Evolutionary conservation across 164 flowering plant genomes (phyloP), one percentile per base, ranked within the genome.

Genomic region (Sedum album): DNA sequence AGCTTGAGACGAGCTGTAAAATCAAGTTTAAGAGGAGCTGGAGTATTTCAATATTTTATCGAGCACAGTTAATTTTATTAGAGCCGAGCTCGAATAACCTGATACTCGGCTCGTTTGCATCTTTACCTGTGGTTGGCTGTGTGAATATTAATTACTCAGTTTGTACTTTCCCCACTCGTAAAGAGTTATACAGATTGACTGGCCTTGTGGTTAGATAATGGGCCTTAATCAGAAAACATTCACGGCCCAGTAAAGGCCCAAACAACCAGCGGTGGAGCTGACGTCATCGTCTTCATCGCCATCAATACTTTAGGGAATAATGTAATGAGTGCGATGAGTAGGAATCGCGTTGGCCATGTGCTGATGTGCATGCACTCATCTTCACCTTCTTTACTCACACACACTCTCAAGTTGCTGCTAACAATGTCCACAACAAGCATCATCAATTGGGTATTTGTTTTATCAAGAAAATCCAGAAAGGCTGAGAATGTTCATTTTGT

Each of bases 281-380:
- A 55, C 31, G 62, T 26, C 62, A 28, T 57, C 62, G 6, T 14
- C 33, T 13, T 57, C 33, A 11, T 30, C 62, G 14, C 14, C 6
- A 28, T 55, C 57, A n/a, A 9, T 26, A 51, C 4, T 55, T 55
- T 2, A 4, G 33, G 28, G 23, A 51, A 6, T 57, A 57, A 26
- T 57, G 62, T 57, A 57, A 57, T 57, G 31, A 57, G 62, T 26
- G 62, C 31, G 62, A 57, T 57, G 62, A 57, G 62, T 57, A 57
- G 57, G 20, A 28, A 57, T 57, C 62, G 62, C 62, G 62, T 13
- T 57, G 62, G 62, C 62, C 62, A 57, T 57, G 62, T 57, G 62
- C 62, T n/a, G n/a, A n/a, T n/a, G n/a, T n/a, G 38, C 7, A 57
- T 28, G 20, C 62, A 57, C 62, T 28, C 35, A 26, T 26, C 62